Evolutionary conservation across 2,329 filamentous ascomycete genomes (phyloP).

Genomic region (Aureobasidium sp.): DNA sequence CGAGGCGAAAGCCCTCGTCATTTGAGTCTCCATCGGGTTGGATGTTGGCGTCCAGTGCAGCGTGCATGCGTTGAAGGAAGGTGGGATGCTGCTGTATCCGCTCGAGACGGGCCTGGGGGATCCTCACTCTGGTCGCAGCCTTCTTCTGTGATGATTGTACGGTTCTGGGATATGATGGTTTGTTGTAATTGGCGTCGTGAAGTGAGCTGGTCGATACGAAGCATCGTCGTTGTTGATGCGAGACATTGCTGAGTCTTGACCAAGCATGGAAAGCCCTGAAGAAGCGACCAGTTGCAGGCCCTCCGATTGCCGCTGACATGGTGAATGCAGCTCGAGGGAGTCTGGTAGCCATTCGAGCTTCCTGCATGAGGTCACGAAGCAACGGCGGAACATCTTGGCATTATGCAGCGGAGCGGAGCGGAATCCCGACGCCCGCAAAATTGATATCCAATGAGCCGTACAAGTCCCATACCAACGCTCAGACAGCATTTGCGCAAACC

Average conservation of each 20-base stretch:
- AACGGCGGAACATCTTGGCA: background rate
- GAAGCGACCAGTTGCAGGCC: constrained; percentile 27
- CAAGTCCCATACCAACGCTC: background rate
- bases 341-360: background rate
- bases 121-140: background rate
- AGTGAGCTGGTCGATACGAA: background rate
- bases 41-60: background rate
- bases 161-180: background rate
- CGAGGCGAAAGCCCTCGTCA: background rate
- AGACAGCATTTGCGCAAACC: background rate
- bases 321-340: background rate
- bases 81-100: background rate
- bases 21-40: background rate
- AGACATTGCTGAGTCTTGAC: constrained; percentile 16
- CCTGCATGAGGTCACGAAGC: background rate
- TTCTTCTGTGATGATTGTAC: too few relatives aligned
- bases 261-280: constrained; percentile 37
- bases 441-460: background rate
- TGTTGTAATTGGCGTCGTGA: background rate
- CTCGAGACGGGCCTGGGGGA: background rate
- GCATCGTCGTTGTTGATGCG: background rate
- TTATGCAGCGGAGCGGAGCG: background rate
- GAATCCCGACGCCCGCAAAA: constrained; percentile 2
- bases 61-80: background rate
- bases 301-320: background rate